Evolutionary conservation across 371 early-diverging fungal species (phyloP), one percentile per base, ranked within the genome.

Genomic region (Mucor sp.): DNA sequence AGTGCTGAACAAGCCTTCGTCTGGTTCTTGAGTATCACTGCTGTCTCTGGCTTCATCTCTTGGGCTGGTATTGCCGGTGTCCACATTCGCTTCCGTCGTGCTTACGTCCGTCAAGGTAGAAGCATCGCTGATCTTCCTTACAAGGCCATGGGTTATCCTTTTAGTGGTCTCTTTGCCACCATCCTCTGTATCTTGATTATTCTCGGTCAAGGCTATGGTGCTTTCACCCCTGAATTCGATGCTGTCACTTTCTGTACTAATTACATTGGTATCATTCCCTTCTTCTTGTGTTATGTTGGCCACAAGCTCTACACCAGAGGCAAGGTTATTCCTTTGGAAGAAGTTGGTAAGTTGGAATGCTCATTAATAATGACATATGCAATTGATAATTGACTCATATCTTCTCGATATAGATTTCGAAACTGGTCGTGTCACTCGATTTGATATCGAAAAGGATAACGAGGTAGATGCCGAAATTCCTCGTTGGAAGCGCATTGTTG

Each of bases 51-150:
- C 57, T 90, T 94, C 63, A 76, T 91, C 56, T 87, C 87, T 62
- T 96, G 96, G 95, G 59, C 86, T 50, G 86, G 87, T 61, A 95
- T 96, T 66, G 79, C 84, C n/a, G 72, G 86, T 66, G 85, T 88
- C 23, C 94, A 95, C 72, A 74, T 91, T 69, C 91, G 95, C 14
- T 95, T 95, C 90, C 93, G 95, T 28, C 81, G 78, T 17, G 95
- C 94, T 25, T 91, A 87, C 69, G 69, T 81, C 28, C 81, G 83
- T 5, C 96, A 96, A 72, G 93, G 92, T 11, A 83, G 84, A 56
- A 70, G 72, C 19, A 70, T 90, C 32, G 63, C 72, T 0, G 91
- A 90, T 21, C 77, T 96, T 39, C 95, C 95, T 1, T 96, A 91
- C 74, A 67, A 65, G 27, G 85, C 94, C 0, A 81, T 87, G 65